Evolutionary conservation across 1,284 basidiomycete species (phyloP), one percentile per base, ranked within the genome.

Genomic region (Moniliella sp.): DNA sequence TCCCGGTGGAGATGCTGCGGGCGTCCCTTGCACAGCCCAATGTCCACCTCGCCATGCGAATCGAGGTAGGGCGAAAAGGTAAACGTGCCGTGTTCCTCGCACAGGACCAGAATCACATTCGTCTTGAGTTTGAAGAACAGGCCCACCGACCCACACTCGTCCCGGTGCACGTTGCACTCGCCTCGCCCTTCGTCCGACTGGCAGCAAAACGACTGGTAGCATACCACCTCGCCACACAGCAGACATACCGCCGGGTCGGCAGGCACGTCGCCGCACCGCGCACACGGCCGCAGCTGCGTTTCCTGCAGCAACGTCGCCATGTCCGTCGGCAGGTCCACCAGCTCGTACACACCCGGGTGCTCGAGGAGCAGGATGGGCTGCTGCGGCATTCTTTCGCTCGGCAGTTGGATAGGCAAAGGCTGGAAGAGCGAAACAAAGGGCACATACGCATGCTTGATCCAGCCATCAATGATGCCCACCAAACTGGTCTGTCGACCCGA

Each of bases 111-210:
- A 27, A 94, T 57, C n/a, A 77, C 73, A 62, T 86, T 93, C 28
- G 81, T 73, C 58, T 88, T 86, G 46, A 93, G 74, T 35, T 88
- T 71, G 61, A 91, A 86, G 62, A 77, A 97, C 35, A 86, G 63
- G 4, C 86, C 91, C 19, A 82, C 68, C 0, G 75, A 73, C 2
- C 83, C 84, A 48, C 88, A 97, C 79, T 80, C 76, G 68, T 82
- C 69, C 45, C 77, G 78, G 61, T 97, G 91, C 66, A 80, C 73
- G 61, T 94, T 97, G 62, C 88, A 94, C 59, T 99, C 91, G 43
- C 69, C 63, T 33, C 70, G 64, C 16, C 45, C 44, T 18, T 36
- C 30, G 15, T 65, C 51, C 46, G 84, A 79, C 45, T 70, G 69
- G 61, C 88, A 99, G 55, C 88, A 99, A 49, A 86, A 78, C 43